Conservation (phyloP, 2,329 filamentous ascomycete species). For the Colletotrichum camelliae region DNA sequence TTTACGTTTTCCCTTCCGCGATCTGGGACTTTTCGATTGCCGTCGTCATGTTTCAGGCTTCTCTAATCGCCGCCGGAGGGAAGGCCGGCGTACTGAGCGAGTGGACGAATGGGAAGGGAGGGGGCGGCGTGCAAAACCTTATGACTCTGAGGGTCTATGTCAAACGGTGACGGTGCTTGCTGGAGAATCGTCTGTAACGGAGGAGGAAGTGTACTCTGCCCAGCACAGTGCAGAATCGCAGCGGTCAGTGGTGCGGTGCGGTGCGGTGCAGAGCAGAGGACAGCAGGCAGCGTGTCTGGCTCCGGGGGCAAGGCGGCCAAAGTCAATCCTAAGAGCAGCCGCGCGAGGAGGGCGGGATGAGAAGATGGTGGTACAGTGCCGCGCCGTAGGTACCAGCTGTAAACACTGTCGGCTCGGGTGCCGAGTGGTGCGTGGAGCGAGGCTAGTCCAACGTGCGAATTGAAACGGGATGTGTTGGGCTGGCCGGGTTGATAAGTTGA, state of each 20-base stretch:
- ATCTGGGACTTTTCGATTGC: slow-evolving; percentile 1
- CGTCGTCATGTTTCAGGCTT: slow-evolving; percentile 7
- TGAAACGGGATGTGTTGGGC: background rate
- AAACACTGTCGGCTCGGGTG: background rate
- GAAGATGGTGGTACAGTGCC: background rate
- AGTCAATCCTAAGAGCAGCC: background rate
- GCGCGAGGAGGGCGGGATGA: background rate
- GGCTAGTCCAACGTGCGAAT: background rate
- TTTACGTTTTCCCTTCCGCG: background rate
- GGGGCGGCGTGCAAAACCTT: background rate
- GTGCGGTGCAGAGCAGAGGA: background rate
- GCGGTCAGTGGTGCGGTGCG: background rate
- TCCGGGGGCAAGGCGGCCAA: background rate
- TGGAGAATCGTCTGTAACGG: background rate
- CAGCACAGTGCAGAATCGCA: background rate
- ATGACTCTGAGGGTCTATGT: background rate
- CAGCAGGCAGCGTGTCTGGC: background rate
- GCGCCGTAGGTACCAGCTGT: background rate
- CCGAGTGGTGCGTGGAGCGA: background rate
- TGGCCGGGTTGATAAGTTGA: background rate
- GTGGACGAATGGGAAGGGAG: background rate
- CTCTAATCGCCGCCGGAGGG: background rate
- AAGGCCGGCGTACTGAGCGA: background rate
- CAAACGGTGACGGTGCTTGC: background rate
- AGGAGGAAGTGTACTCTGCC: background rate